These are phyloP conservation scores for Saccharomycopsis sp. DNA, from an alignment of 805 yeast genomes.

Conservation along the genomic window DNA sequence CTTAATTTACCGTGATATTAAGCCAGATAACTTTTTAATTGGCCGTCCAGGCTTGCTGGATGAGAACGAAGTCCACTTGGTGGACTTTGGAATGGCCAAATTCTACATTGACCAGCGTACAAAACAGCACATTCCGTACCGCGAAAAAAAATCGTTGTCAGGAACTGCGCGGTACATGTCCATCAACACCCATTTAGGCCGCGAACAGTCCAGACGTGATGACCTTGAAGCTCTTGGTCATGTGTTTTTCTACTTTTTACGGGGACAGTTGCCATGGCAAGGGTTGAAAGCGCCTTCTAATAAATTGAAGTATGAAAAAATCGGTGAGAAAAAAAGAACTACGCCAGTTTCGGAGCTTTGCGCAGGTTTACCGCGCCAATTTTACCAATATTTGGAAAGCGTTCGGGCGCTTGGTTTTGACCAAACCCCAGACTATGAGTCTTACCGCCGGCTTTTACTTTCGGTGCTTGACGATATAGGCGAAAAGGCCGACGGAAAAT, in stretches of 20 bases:
- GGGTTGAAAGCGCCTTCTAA: constrained; percentile 97
- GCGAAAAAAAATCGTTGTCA: constrained; percentile 91
- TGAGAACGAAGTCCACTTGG: constrained; percentile 80
- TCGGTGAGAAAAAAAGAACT: constrained; percentile 91
- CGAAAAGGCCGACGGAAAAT: constrained; percentile 56
- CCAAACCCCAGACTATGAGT: constrained; percentile 86
- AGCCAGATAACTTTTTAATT: constrained; percentile 93
- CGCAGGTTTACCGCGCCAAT: constrained; percentile 84
- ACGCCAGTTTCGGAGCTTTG: constrained; percentile 84
- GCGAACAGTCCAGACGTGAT: constrained; percentile 95
- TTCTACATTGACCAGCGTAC: constrained; percentile 96
- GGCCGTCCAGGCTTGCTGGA: constrained; percentile 83
- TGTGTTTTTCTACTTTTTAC: constrained; percentile 88
- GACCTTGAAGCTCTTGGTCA: constrained; percentile 96
- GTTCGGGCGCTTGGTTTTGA: constrained; percentile 89
- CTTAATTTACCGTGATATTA: constrained; percentile 91
- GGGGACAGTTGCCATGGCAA: constrained; percentile 98
- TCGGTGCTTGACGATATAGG: constrained; percentile 52
- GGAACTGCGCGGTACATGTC: constrained; percentile 99
- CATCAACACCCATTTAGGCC: constrained; percentile 92
- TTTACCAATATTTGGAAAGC: constrained; percentile 83
- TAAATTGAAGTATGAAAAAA: constrained; percentile 94
- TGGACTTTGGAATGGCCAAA: constrained; percentile 99
- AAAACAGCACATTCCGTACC: constrained; percentile 90
- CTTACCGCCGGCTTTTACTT: constrained; percentile 54